Conservation (phyloP, 2,329 filamentous ascomycete genomes). For the Conoideocrella luteorostrata region DNA sequence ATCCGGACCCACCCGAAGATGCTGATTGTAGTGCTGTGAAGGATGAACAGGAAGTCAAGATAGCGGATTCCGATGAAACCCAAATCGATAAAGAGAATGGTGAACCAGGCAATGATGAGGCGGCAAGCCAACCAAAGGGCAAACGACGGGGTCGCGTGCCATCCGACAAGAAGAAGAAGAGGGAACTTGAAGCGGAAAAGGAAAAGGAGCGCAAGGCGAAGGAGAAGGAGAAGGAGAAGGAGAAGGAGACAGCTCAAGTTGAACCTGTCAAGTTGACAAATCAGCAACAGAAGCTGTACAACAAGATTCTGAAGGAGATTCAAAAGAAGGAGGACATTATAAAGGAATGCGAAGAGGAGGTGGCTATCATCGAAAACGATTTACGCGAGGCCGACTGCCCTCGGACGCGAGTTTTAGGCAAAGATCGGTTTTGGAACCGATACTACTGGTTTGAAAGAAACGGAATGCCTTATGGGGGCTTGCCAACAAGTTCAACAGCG, state of each 20-base stretch:
- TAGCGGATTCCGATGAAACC: slow-evolving; percentile 59
- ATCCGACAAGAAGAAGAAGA: slow-evolving; percentile 66
- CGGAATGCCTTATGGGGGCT: slow-evolving; percentile 89
- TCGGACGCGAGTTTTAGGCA: slow-evolving; percentile 80
- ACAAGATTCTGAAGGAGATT: slow-evolving; percentile 82
- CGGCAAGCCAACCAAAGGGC: slow-evolving; percentile 50
- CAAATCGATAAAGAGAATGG: slow-evolving; percentile 49
- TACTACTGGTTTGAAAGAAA: slow-evolving; percentile 99
- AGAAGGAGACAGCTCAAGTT: slow-evolving; percentile 57
- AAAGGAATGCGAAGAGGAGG: slow-evolving; percentile 75
- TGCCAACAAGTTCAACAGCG: slow-evolving; percentile 83
- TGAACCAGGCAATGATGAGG: slow-evolving; percentile 63
- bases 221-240: slow-evolving; percentile 58
- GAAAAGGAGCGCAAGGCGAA: slow-evolving; percentile 71
- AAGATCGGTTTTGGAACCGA: slow-evolving; percentile 95
- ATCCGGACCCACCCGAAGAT: slow-evolving; percentile 63
- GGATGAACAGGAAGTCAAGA: slow-evolving; percentile 52
- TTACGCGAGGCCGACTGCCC: slow-evolving; percentile 90
- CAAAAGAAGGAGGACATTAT: slow-evolving; percentile 79
- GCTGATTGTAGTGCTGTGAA: slow-evolving; percentile 38
- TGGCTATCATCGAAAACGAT: slow-evolving; percentile 81
- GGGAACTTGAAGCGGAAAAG: slow-evolving; percentile 44
- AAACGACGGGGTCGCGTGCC: slow-evolving; percentile 52
- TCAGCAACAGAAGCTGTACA: slow-evolving; percentile 81
- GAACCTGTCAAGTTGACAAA: slow-evolving; percentile 57